Percentiles rank a stretch among this genome's conserved stretches.
Conservation (phyloP, 176 grass and related monocot species). For the Pontederia paniculata region DNA sequence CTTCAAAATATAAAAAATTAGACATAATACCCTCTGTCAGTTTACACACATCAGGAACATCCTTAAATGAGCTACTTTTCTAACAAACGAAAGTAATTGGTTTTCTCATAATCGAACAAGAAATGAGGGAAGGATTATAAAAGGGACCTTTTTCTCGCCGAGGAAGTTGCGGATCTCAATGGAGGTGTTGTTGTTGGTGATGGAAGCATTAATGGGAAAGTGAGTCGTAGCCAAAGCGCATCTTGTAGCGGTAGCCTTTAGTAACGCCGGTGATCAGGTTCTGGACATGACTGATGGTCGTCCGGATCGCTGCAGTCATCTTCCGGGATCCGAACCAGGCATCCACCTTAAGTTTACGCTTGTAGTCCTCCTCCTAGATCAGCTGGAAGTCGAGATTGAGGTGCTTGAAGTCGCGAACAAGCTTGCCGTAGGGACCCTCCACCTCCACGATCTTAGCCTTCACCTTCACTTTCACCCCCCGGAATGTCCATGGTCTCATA, state of each 20-base stretch:
- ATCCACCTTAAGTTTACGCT: conserved; percentile 61
- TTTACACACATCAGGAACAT: too few relatives aligned
- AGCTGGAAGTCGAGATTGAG: conserved; percentile 93
- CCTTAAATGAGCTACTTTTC: too few relatives aligned
- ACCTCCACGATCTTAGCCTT: conserved; percentile 50
- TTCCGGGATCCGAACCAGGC: conserved; percentile 76
- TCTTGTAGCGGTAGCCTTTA: conserved; percentile 77
- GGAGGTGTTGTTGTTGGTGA: conserved; percentile 42
- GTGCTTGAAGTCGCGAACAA: conserved; percentile 77
- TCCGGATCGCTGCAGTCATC: conserved; percentile 80
- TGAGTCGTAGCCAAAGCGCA: conserved; percentile 79
- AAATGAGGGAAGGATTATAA: neutral
- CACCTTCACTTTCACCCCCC: too few relatives aligned
- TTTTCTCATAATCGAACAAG: neutral
- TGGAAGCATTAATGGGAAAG: conserved; percentile 85
- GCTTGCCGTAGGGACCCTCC: conserved; percentile 55
- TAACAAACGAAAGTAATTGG: too few relatives aligned
- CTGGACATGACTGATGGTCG: conserved; percentile 81
- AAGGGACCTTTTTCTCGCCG: conserved; percentile 63
- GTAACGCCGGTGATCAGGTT: too few relatives aligned
- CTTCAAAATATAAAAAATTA: too few relatives aligned
- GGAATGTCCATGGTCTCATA: conserved; percentile 72
- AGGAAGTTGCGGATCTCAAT: conserved; percentile 88
- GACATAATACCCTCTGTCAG: too few relatives aligned
- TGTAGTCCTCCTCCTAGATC: conserved; percentile 20